Percentiles rank a stretch among this genome's conserved stretches.
Conservation (phyloP, 2,329 filamentous ascomycete genomes). For the Botrytis squamosa region DNA sequence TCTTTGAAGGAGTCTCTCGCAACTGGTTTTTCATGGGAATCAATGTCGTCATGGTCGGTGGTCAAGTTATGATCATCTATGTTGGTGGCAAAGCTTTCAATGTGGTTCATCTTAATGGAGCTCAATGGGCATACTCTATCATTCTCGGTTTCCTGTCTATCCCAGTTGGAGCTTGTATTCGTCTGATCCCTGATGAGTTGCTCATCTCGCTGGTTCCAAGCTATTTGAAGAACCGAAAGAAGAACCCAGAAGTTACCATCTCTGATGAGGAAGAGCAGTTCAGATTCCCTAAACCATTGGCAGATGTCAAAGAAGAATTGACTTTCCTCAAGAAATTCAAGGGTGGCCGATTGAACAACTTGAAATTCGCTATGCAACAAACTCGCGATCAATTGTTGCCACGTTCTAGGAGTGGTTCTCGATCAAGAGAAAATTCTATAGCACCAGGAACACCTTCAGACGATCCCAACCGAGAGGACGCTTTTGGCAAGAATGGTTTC, state of each 20-base stretch:
- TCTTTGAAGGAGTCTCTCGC: constrained; percentile 80
- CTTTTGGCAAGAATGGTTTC: constrained; percentile 46
- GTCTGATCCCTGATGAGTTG: constrained; percentile 71
- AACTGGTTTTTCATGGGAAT: constrained; percentile 91
- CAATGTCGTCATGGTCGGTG: constrained; percentile 81
- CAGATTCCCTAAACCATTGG: constrained; percentile 68
- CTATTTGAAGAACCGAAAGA: constrained; percentile 34
- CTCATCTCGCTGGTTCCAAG: constrained; percentile 35
- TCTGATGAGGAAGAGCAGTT: constrained; percentile 64
- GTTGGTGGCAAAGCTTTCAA: constrained; percentile 80
- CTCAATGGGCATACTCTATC: constrained; percentile 86
- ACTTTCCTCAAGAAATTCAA: constrained; percentile 77
- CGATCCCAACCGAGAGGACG: constrained; percentile 50
- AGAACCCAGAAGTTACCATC: constrained; percentile 50
- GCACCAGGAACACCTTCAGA: constrained; percentile 60
- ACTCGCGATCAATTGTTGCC: constrained; percentile 68
- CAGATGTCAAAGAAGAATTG: constrained; percentile 76
- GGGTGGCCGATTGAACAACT: constrained; percentile 76
- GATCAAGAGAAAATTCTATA: constrained; percentile 63
- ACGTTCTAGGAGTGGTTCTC: constrained; percentile 61
- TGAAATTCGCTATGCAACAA: constrained; percentile 76
- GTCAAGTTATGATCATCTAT: constrained; percentile 86
- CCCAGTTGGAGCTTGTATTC: constrained; percentile 76
- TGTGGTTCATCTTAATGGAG: constrained; percentile 57
- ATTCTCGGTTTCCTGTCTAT: constrained; percentile 82